A percentile compares a stretch with the other conserved stretches of the same genome.
Evolutionary conservation across 345 rosid species (phyloP).

Genomic region (Camelina laxa): DNA sequence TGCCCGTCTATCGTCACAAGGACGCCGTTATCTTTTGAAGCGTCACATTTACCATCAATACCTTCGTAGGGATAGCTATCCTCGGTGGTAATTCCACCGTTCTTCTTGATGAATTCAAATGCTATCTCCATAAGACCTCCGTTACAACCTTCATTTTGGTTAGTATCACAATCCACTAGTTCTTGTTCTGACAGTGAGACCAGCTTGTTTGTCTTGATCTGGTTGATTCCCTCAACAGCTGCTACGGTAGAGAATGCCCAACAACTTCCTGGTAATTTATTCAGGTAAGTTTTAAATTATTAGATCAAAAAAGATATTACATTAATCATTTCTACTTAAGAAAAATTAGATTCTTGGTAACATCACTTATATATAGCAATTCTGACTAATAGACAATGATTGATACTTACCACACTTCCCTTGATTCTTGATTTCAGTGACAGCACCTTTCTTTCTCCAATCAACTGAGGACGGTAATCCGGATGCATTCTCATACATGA

Average conservation of each 20-base stretch:
- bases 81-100: slow-evolving; percentile 56
- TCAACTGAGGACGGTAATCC: slow-evolving; percentile 57
- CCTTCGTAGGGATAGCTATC: slow-evolving; percentile 53
- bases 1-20: slow-evolving; percentile 55
- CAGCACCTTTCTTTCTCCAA: slow-evolving; percentile 82
- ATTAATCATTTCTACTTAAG: neutral
- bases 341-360: neutral
- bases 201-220: slow-evolving; percentile 56
- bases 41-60: slow-evolving; percentile 51
- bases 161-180: slow-evolving; percentile 66
- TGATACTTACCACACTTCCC: slow-evolving; percentile 67
- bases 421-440: slow-evolving; percentile 73
- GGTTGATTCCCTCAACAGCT: slow-evolving; percentile 70
- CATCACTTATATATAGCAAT: slow-evolving; percentile 1
- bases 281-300: neutral
- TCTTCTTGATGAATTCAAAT: slow-evolving; percentile 50
- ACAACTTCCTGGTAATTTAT: slow-evolving; percentile 59
- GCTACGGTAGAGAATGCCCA: slow-evolving; percentile 75
- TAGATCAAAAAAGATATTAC: slow-evolving; percentile 1
- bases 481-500: slow-evolving; percentile 62
- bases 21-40: slow-evolving; percentile 47
- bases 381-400: neutral
- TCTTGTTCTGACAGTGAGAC: slow-evolving; percentile 70
- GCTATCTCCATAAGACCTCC: slow-evolving; percentile 77
- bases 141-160: slow-evolving; percentile 65